Conservation (phyloP, 2,329 filamentous ascomycete genomes). For the Neonectria hederae region DNA sequence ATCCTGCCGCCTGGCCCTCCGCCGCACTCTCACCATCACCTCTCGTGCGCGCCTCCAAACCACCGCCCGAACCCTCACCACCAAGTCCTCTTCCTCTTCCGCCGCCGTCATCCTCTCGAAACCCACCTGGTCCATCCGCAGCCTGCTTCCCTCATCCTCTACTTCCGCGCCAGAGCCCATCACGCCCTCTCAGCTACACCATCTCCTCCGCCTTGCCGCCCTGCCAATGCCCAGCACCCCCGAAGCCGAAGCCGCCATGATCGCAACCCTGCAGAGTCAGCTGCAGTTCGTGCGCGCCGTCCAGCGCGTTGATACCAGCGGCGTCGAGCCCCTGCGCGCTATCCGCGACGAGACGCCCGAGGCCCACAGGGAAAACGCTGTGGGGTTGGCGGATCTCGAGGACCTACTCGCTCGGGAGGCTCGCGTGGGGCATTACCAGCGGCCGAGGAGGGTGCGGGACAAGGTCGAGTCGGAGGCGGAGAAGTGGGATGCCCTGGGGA, state of each 20-base stretch:
- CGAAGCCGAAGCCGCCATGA: slow-evolving; percentile 74
- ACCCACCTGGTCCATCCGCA: slow-evolving; percentile 85
- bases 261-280: slow-evolving; percentile 80
- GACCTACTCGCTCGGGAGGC: slow-evolving; percentile 69
- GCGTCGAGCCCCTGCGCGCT: slow-evolving; percentile 76
- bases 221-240: slow-evolving; percentile 74
- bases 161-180: slow-evolving; percentile 56
- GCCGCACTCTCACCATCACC: slow-evolving; percentile 31
- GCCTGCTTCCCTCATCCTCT: slow-evolving; percentile 67
- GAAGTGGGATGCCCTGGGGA: slow-evolving; percentile 76
- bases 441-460: slow-evolving; percentile 52
- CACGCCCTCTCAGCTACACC: slow-evolving; percentile 75
- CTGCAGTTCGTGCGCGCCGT: slow-evolving; percentile 91
- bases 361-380: slow-evolving; percentile 65
- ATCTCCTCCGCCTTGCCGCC: slow-evolving; percentile 89
- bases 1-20: slow-evolving; percentile 44
- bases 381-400: slow-evolving; percentile 66
- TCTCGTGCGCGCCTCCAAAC: slow-evolving; percentile 12
- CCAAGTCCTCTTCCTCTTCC: slow-evolving; percentile 24
- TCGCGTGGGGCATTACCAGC: slow-evolving; percentile 63
- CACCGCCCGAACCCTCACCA: slow-evolving; percentile 22
- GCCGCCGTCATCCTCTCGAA: slow-evolving; percentile 65
- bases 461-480: slow-evolving; percentile 59
- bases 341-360: slow-evolving; percentile 83
- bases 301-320: slow-evolving; percentile 78